Base-by-base conservation (phyloP, 2,329 filamentous ascomycete genomes). In the Gyromitra esculenta region DNA sequence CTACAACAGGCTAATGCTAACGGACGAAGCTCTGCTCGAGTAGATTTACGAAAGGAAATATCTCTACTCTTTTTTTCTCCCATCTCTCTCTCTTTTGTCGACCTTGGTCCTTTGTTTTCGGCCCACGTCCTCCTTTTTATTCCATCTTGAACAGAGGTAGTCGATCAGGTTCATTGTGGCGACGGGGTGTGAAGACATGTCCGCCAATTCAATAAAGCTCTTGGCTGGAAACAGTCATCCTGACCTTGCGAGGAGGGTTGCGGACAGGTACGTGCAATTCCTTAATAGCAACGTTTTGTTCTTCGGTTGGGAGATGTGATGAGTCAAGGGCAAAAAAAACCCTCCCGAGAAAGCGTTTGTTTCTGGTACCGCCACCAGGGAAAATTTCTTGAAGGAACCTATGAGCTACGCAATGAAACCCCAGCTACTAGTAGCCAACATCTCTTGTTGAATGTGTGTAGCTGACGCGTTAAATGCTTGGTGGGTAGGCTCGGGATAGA, bases 181-280 rank as follows among this genome's bases (percentile, higher is more conserved):
- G 8, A 13, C 56, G 15, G 25, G 62, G 43, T 52, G 59, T 66
- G 25, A 62, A 18, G 25, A 66, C 50, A 77, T 77, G 75, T 65
- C 66, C 37, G 43, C n/a, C 54, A 92, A 92, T 84, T 91, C 89
- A 52, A 92, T 92, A 83, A 92, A 92, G 85, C 85, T 92, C 79
- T 85, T 92, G 83, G 92, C 91, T 81, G 91, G 91, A 81, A 92
- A 92, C 85, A 91, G 90, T 83, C 91, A 93, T 82, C 90, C 91
- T 5, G 87, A 90, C 84, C 88, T 93, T 74, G 90, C 91, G 43
- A 89, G 89, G 82, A 85, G 89, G 79, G 90, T 93, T 78, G 90
- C 90, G 80, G 82, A 80, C 25, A 78, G 79, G 79, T 80, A 73
- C 59, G 77, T 79, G 35, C 13, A 54, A 68, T 63, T 39, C 50